These are phyloP conservation scores for Flaveria trinervia DNA, from an alignment of 129 eudicot genomes.

Conservation along the genomic window DNA sequence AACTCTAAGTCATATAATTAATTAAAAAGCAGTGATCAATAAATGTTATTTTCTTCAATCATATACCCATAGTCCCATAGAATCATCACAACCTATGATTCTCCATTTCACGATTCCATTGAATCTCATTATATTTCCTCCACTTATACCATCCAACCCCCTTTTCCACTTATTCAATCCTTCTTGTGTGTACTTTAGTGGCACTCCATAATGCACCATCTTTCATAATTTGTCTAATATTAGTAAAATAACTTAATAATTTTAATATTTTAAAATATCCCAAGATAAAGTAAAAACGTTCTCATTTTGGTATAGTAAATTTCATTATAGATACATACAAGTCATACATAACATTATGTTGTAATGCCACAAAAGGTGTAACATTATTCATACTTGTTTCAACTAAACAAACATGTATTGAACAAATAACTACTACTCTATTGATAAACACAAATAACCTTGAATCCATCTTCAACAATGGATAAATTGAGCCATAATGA, in stretches of 20 bases:
- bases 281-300: background rate
- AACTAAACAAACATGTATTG: background rate
- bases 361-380: no score
- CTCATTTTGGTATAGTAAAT: background rate
- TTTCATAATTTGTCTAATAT: background rate
- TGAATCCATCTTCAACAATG: slow-evolving; percentile 1
- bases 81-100: slow-evolving; percentile 20
- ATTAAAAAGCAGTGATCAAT: background rate
- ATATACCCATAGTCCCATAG: background rate
- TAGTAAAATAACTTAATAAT: background rate
- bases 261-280: background rate
- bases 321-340: slow-evolving; percentile 4
- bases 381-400: background rate
- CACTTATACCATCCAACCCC: slow-evolving; percentile 40
- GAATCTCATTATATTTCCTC: slow-evolving; percentile 28
- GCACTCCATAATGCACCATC: slow-evolving; percentile 25
- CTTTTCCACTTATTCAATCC: slow-evolving; percentile 30
- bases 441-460: slow-evolving; percentile 49
- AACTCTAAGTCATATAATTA: background rate
- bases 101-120: slow-evolving; percentile 23
- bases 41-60: slow-evolving; percentile 10
- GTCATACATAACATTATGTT: background rate
- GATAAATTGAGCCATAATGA: background rate
- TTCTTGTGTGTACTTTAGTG: slow-evolving; percentile 9
- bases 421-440: background rate